Conservation (phyloP, 495 filamentous ascomycete genomes). For the Aspergillus sclerotioniger region DNA sequence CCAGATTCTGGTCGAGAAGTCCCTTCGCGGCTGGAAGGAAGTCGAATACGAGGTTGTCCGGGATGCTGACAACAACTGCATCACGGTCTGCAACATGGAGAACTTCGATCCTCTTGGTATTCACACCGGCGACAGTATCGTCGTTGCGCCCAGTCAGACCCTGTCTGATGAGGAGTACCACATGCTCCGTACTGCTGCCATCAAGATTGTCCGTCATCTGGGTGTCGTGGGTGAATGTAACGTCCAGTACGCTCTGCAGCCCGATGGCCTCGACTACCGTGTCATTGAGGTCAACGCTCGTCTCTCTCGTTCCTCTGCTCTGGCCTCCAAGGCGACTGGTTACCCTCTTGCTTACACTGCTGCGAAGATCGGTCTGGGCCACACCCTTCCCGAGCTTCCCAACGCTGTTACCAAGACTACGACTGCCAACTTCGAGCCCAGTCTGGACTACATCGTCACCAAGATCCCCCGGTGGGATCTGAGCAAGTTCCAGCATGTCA, state of each 20-base stretch:
- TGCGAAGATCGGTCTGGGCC: conserved; percentile 93
- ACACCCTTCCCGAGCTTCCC: conserved; percentile 90
- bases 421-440: conserved; percentile 97
- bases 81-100: conserved; percentile 99
- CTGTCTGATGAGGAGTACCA: conserved; percentile 97
- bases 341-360: conserved; percentile 96
- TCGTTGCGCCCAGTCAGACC: conserved; percentile 93
- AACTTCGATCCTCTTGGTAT: conserved; percentile 97
- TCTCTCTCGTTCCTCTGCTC: conserved; percentile 88
- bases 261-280: conserved; percentile 91
- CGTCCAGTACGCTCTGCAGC: conserved; percentile 95
- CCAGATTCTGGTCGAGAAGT: conserved; percentile 97
- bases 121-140: conserved; percentile 96
- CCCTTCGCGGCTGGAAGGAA: conserved; percentile 99
- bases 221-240: conserved; percentile 98
- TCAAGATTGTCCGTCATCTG: conserved; percentile 93
- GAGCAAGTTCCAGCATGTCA: conserved; percentile 97
- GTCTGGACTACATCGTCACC: conserved; percentile 94
- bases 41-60: conserved; percentile 97
- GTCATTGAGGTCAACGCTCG: conserved; percentile 98
- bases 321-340: conserved; percentile 95
- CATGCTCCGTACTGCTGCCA: conserved; percentile 94
- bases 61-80: conserved; percentile 93
- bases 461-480: conserved; percentile 98
- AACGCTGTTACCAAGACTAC: conserved; percentile 98